A percentile compares a stretch with the other conserved stretches of the same genome.
These are phyloP conservation scores for Beauveria sp. DNA, from an alignment of 2,329 filamentous ascomycete genomes.

Conservation along the genomic window DNA sequence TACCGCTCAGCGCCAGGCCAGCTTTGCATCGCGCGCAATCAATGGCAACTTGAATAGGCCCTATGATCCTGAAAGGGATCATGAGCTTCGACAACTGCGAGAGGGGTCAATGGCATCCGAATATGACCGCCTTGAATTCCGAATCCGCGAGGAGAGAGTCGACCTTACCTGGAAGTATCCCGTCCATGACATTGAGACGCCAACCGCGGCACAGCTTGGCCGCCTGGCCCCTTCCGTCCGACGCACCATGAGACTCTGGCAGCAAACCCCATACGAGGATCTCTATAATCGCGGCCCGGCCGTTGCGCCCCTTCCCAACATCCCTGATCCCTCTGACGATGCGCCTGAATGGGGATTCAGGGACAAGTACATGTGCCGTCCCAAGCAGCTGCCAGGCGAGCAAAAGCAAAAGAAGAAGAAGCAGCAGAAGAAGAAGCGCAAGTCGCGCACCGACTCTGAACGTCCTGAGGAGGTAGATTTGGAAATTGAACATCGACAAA, in stretches of 20 bases:
- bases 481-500: not conserved
- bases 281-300: not conserved
- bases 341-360: not conserved
- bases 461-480: not conserved
- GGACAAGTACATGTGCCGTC: not conserved
- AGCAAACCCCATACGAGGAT: not conserved
- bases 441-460: not conserved
- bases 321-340: slow-evolving; percentile 1
- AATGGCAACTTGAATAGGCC: not conserved
- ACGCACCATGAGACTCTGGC: not conserved
- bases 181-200: not conserved
- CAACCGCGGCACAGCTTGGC: not conserved
- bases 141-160: not conserved
- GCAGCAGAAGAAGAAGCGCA: not conserved
- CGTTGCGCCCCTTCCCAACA: not conserved
- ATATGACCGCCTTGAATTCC: not conserved
- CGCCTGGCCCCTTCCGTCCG: not conserved
- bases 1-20: not conserved
- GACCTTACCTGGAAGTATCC: not conserved
- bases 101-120: not conserved
- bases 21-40: too few species aligned
- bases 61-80: not conserved
- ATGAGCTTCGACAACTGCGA: not conserved
- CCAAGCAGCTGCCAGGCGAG: not conserved
- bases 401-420: not conserved